These are phyloP conservation scores for Solanum pennellii DNA, from an alignment of 257 asterid species.

Conservation along the genomic window DNA sequence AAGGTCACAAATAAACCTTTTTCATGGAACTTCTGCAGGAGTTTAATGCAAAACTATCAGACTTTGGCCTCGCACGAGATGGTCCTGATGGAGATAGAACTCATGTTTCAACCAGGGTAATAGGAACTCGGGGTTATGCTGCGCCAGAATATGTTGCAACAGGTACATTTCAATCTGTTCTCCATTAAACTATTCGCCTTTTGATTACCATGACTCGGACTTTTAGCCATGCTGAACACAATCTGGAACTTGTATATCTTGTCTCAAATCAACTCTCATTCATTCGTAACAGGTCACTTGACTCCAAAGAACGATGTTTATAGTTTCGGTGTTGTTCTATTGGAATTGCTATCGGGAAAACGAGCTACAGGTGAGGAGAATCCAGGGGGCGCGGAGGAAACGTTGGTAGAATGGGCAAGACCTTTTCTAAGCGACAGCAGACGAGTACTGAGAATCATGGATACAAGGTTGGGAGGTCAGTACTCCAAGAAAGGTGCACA, in stretches of 20 bases:
- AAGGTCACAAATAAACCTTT: background rate
- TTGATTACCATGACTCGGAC: background rate
- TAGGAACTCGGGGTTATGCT: constrained; percentile 70
- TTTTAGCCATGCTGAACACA: background rate
- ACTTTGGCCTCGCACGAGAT: constrained; percentile 66
- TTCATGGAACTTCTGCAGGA: constrained; percentile 23
- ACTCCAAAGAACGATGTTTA: constrained; percentile 39
- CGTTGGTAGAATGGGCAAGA: constrained; percentile 60
- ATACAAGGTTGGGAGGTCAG: constrained; percentile 53
- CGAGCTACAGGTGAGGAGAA: constrained; percentile 51
- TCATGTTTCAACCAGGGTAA: constrained; percentile 62
- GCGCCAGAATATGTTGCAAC: constrained; percentile 66
- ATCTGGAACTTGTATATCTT: background rate
- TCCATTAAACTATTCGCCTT: background rate
- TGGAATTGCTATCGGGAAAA: constrained; percentile 30
- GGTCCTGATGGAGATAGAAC: constrained; percentile 65
- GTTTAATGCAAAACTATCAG: constrained; percentile 56
- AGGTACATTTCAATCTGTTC: constrained; percentile 14
- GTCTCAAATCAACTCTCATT: background rate
- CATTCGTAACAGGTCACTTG: constrained; percentile 19
- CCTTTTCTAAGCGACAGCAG: constrained; percentile 41
- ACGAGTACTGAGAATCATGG: constrained; percentile 56
- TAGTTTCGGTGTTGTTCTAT: constrained; percentile 31
- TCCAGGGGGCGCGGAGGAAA: constrained; percentile 38
- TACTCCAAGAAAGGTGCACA: constrained; percentile 49